phyloP scores from a whole-genome alignment of 805 yeast genomes.

The Ogataea henricii region DNA sequence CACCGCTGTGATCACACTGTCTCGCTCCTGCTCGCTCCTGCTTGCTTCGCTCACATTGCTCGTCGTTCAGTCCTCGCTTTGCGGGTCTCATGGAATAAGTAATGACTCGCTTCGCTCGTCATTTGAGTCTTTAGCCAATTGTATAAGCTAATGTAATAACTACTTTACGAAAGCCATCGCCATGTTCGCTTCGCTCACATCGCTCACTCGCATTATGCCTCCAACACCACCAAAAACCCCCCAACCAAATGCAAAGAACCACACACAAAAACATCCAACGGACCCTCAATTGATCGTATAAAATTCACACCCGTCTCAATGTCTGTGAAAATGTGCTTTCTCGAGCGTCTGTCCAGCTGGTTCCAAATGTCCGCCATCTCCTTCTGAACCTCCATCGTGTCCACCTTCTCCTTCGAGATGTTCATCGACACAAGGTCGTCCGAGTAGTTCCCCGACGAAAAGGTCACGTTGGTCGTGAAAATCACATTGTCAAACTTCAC shows the following conservation, averaged over 20 bases:
- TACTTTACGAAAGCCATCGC: too few relatives aligned
- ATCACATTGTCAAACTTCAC: slow-evolving; percentile 71
- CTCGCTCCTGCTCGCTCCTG: too few relatives aligned
- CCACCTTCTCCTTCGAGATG: slow-evolving; percentile 76
- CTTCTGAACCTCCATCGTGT: slow-evolving; percentile 78
- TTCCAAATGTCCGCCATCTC: slow-evolving; percentile 72
- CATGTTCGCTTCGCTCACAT: neutral
- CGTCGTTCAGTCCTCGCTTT: too few relatives aligned
- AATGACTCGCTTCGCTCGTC: too few relatives aligned
- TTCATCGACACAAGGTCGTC: slow-evolving; percentile 85
- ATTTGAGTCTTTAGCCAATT: too few relatives aligned
- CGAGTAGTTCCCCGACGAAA: slow-evolving; percentile 78
- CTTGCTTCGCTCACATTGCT: too few relatives aligned
- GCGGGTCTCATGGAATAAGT: too few relatives aligned
- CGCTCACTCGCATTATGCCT: slow-evolving; percentile 35
- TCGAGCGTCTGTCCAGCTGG: slow-evolving; percentile 44
- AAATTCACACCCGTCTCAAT: slow-evolving; percentile 72
- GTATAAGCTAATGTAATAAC: too few relatives aligned
- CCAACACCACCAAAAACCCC: slow-evolving; percentile 85
- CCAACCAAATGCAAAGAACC: slow-evolving; percentile 96
- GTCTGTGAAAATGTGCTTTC: slow-evolving; percentile 59
- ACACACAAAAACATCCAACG: slow-evolving; percentile 80
- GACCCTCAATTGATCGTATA: slow-evolving; percentile 48
- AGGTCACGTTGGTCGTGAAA: slow-evolving; percentile 90
- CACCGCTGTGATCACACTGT: too few relatives aligned